A percentile compares a stretch with the other conserved stretches of the same genome.
phyloP scores from a whole-genome alignment of 768 basidiomycete species.

The Russula sp. region DNA sequence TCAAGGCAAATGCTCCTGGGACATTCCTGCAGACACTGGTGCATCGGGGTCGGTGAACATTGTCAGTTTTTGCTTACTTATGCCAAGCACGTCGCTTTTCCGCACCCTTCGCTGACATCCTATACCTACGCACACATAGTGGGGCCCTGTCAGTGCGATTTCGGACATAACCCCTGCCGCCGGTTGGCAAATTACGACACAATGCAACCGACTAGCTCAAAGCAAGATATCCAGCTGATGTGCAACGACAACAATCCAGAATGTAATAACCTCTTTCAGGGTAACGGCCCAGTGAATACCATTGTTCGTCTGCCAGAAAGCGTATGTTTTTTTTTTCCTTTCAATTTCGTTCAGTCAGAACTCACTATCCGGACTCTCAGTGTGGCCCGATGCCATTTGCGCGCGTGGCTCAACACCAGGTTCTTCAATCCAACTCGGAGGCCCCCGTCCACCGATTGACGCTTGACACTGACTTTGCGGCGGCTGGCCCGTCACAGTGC shows the following conservation, averaged over 20 bases:
- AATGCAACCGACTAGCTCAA: conserved; percentile 5
- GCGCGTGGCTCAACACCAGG: not conserved
- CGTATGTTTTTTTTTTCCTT: not conserved
- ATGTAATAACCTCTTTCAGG: conserved; percentile 30
- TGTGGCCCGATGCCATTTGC: conserved; percentile 14
- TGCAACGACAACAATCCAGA: not conserved
- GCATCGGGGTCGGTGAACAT: conserved; percentile 14
- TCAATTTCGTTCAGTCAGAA: not conserved
- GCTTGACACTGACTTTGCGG: not conserved
- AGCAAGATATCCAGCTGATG: conserved; percentile 8
- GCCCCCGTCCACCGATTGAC: not conserved
- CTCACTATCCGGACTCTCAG: not conserved
- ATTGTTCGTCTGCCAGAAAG: conserved; percentile 30
- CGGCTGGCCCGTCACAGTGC: not conserved
- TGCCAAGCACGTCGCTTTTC: not conserved
- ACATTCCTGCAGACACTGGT: conserved; percentile 3
- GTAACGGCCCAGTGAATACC: conserved; percentile 17
- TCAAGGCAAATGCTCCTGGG: conserved; percentile 18
- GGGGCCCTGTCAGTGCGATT: conserved; percentile 20
- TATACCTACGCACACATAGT: not conserved
- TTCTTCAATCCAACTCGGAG: not conserved
- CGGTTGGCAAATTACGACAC: conserved; percentile 15
- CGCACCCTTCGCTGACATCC: not conserved
- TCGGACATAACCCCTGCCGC: conserved; percentile 21
- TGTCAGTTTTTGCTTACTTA: conserved; percentile 16